These are phyloP conservation scores for Ogataea hybrid DNA, from an alignment of 1,139 yeast species.

Conservation along the genomic window DNA sequence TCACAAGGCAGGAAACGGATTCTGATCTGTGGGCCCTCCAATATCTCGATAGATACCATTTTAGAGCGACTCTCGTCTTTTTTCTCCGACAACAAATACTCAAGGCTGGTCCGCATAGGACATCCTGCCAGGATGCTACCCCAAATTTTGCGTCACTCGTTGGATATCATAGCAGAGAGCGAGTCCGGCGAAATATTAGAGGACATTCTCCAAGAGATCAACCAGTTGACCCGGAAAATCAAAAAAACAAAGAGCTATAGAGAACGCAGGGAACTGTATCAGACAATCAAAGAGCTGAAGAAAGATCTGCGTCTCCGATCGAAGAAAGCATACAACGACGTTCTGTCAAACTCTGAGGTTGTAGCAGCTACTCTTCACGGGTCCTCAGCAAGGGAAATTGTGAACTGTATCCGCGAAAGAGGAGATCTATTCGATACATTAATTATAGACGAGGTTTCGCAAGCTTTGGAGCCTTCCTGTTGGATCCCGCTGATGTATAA, in stretches of 20 bases:
- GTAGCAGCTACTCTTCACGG: conserved; percentile 87
- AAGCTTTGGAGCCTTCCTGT: conserved; percentile 90
- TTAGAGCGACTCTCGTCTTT: conserved; percentile 64
- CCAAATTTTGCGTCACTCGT: conserved; percentile 63
- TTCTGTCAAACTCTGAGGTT: conserved; percentile 62
- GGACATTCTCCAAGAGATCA: conserved; percentile 73
- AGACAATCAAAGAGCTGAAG: conserved; percentile 63
- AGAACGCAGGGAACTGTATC: conserved; percentile 67
- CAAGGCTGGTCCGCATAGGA: conserved; percentile 72
- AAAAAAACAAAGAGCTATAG: conserved; percentile 64
- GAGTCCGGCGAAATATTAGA: conserved; percentile 59
- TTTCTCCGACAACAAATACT: conserved; percentile 34
- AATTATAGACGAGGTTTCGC: conserved; percentile 94
- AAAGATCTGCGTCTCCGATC: conserved; percentile 72
- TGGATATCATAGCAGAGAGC: conserved; percentile 68
- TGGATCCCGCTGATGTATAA: conserved; percentile 88
- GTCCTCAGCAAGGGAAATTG: conserved; percentile 69
- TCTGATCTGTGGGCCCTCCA: conserved; percentile 92
- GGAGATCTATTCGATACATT: conserved; percentile 61
- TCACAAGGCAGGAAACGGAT: conserved; percentile 46
- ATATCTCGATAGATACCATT: conserved; percentile 91
- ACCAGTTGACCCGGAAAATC: conserved; percentile 52
- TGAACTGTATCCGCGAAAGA: conserved; percentile 40
- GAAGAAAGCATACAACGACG: conserved; percentile 55
- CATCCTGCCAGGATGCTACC: conserved; percentile 86